These are phyloP conservation scores for Tolypocladium album DNA, from an alignment of 2,329 filamentous ascomycete genomes.

Conservation along the genomic window DNA sequence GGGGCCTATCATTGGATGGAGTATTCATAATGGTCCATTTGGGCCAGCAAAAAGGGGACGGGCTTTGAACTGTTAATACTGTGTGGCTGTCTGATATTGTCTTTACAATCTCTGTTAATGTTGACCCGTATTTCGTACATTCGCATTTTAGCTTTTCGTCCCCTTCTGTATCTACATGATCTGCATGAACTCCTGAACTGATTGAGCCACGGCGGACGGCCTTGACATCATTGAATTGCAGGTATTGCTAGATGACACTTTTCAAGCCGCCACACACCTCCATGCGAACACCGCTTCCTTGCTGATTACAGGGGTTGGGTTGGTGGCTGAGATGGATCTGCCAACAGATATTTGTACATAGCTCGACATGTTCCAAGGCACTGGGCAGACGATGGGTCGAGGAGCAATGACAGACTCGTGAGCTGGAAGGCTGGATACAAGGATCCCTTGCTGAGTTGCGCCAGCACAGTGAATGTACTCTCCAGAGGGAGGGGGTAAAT, in stretches of 20 bases:
- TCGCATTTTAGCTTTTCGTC: background rate
- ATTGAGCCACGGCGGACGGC: background rate
- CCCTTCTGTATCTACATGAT: background rate
- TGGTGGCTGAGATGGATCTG: background rate
- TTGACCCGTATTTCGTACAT: background rate
- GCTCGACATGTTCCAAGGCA: background rate
- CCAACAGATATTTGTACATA: background rate
- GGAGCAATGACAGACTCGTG: background rate
- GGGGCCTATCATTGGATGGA: background rate
- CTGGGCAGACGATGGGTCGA: background rate
- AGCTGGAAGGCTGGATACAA: background rate
- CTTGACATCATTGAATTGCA: background rate
- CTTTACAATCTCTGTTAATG: background rate
- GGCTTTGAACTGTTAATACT: background rate
- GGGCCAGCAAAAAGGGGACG: background rate
- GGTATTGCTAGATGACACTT: background rate
- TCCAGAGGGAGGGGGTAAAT: background rate
- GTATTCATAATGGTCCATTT: background rate
- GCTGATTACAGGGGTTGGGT: background rate
- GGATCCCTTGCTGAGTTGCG: background rate
- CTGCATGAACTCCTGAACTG: background rate
- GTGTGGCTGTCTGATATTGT: conserved; percentile 2
- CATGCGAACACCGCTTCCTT: background rate
- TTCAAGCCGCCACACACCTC: background rate
- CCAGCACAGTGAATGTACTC: background rate